Evolutionary conservation across 1,284 basidiomycete species (phyloP), one percentile per base, ranked within the genome.

Genomic region (Pyrrhoderma noxium): DNA sequence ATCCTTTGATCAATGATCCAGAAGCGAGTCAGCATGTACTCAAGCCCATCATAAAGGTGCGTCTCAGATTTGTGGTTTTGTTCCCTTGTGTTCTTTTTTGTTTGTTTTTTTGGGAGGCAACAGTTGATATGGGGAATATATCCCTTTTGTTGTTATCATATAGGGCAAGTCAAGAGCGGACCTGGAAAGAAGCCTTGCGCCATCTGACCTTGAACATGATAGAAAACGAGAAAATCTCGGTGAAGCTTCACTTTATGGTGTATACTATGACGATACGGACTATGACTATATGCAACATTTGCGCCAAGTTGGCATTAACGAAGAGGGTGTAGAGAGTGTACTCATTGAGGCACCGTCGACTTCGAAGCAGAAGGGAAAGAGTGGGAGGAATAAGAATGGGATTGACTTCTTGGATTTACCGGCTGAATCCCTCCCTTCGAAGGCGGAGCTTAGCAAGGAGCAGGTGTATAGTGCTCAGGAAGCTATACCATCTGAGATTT

Each of bases 241-340:
- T 52, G 91, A 99, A 71, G 96, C 96, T 0, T 75, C 90, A 3
- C 65, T 82, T 21, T 96, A 98, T 66, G 95, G 93, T 8, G 73
- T 99, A 62, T 93, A 93, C 70, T 99, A 82, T 71, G 94, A 99
- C 69, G 95, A 99, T 64, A 90, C 91, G n/a, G 79, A 91, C 52
- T 99, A 99, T 72, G 91, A 99, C 67, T 99, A 99, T 73, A 95
- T 98, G 91, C 88, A 95, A 68, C 96, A 99, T 70, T 76, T 99
- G 35, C 83, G 89, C 19, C 63, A 79, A 1, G 80, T 91, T 39
- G 91, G 90, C 3, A 57, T 76, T 3, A 73, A 82, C 56, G 82
- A 85, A 62, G 88, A 87, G 38, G 87, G 85, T 3, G 79, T 89
- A 8, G 87, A 89, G 36, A 85, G 79, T 57, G 66, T 87, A 35